Evolutionary conservation across 106 monocot species (phyloP).

Genomic region (Agapanthus africanus): DNA sequence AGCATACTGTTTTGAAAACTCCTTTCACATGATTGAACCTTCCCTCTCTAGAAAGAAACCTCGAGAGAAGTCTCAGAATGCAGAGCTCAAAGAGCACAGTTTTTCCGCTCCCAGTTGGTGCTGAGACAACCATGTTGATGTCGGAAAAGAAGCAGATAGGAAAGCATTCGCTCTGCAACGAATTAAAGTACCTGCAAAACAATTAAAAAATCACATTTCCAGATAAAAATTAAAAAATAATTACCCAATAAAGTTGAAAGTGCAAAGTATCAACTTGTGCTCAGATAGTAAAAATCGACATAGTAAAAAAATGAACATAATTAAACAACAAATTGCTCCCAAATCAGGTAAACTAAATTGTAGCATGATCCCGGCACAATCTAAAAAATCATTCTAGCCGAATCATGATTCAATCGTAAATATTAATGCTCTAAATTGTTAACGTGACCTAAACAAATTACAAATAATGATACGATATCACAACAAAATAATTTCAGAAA

Average conservation of each 20-base stretch:
- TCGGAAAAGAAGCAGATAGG: slow-evolving; percentile 65
- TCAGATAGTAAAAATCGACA: not conserved
- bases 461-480: too few relatives aligned
- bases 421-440: not conserved
- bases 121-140: slow-evolving; percentile 94
- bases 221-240: slow-evolving; percentile 12
- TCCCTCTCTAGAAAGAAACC: slow-evolving; percentile 69
- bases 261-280: not conserved
- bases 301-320: not conserved
- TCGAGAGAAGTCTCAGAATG: slow-evolving; percentile 80
- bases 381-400: not conserved
- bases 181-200: slow-evolving; percentile 81
- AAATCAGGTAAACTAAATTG: not conserved
- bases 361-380: not conserved
- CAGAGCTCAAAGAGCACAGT: slow-evolving; percentile 96
- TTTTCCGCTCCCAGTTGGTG: slow-evolving; percentile 98
- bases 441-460: not conserved
- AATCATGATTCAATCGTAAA: not conserved
- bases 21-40: slow-evolving; percentile 75
- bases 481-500: not conserved
- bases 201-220: not conserved
- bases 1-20: slow-evolving; percentile 71
- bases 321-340: not conserved
- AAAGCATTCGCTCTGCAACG: slow-evolving; percentile 95
- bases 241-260: not conserved